These are phyloP conservation scores for Alternaria brassicae DNA, from an alignment of 2,329 filamentous ascomycete genomes.

Conservation along the genomic window DNA sequence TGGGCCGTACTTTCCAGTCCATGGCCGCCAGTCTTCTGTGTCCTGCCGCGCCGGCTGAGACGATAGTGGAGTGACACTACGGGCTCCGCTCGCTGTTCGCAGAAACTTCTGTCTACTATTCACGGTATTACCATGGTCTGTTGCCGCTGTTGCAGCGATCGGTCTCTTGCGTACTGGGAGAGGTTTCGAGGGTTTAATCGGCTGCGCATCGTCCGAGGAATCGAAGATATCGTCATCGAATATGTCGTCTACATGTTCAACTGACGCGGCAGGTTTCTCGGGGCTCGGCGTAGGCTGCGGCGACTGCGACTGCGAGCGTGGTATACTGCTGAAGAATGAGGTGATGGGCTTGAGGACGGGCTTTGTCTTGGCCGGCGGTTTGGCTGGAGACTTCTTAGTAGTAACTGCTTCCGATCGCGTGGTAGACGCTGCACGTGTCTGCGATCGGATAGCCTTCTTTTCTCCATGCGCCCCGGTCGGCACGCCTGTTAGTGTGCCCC, in stretches of 20 bases:
- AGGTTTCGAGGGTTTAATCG: conserved; percentile 25
- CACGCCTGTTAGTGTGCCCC: conserved; percentile 35
- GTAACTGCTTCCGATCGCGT: conserved; percentile 25
- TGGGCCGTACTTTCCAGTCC: conserved; percentile 86
- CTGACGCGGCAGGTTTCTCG: conserved; percentile 42
- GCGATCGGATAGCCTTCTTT: conserved; percentile 23
- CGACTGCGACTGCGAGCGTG: conserved; percentile 52
- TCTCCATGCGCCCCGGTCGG: conserved; percentile 27
- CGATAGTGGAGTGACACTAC: conserved; percentile 34
- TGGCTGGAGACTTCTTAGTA: conserved; percentile 37
- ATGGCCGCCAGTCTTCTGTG: conserved; percentile 71
- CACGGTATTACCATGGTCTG: conserved; percentile 26
- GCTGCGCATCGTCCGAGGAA: conserved; percentile 44
- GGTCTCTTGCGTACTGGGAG: conserved; percentile 43
- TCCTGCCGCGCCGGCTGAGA: conserved; percentile 31
- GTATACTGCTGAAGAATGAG: conserved; percentile 58
- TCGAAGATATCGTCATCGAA: conserved; percentile 49
- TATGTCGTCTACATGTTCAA: conserved; percentile 47
- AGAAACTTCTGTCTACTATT: conserved; percentile 55
- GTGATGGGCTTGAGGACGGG: conserved; percentile 54
- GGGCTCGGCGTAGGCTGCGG: conserved; percentile 51
- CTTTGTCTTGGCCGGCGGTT: conserved; percentile 47
- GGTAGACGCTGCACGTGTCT: conserved; percentile 32
- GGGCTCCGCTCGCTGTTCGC: conserved; percentile 47
- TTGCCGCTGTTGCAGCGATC: conserved; percentile 21